Evolutionary conservation across 1,139 yeast genomes (phyloP), one percentile per base, ranked within the genome.

Genomic region (Wickerhamiella infanticola): DNA sequence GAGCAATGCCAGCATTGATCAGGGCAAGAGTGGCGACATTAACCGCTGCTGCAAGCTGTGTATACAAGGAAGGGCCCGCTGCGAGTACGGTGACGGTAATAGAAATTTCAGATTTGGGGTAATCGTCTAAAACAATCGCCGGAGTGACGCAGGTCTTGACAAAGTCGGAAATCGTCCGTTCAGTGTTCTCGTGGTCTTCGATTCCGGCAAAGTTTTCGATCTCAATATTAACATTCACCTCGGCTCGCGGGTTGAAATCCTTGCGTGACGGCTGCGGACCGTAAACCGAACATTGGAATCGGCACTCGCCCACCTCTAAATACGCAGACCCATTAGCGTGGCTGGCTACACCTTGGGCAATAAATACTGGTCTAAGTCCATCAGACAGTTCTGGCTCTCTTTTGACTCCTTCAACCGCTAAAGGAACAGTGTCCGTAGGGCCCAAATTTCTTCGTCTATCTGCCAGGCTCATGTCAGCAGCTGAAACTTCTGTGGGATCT

Each of bases 241-340:
- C 69, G 1, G 93, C 93, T 47, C 76, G 69, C 39, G 80, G 78
- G 35, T 77, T 70, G 59, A 82, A 83, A 1, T 84, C 74, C 0
- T 88, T 86, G 51, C 84, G 69, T 43, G 82, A 78, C 5, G 96
- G 95, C 53, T 90, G 72, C 8, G 97, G 96, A 0, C 96, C 97
- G 62, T 80, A 84, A 0, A 88, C 80, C 1, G 86, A 73, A 1
- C 80, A 79, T 50, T 81, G 77, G 5, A 86, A 64, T 38, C 78
- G 70, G 31, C 76, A 74, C 44, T 72, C 72, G 13, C 74, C 81
- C 9, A 73, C 69, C 61, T 88, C 96, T 37, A 84, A 60, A 55
- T 80, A 82, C 9, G 93, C 74, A 7, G 95, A 84, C 1, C 97
- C 97, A 57, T 79, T 81, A 41, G 90, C 81, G 53, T 82, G 83